Evolutionary conservation across 2,329 filamentous ascomycete genomes (phyloP), one percentile per base, ranked within the genome.

Genomic region (Alternaria viburni): DNA sequence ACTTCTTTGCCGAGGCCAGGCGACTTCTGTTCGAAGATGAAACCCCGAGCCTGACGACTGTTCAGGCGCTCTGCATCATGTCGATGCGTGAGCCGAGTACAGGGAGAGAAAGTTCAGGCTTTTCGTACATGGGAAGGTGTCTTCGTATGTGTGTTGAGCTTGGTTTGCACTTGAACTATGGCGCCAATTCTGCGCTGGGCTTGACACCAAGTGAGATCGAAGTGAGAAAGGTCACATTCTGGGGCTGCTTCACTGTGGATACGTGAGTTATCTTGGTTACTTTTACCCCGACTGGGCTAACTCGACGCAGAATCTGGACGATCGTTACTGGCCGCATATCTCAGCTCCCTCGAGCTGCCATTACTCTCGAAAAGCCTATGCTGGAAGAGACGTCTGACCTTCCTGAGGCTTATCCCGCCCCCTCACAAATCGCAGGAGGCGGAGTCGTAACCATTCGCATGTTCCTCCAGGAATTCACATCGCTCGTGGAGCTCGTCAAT

Each of bases 11-110:
- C 56, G 91, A 93, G 75, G 86, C 88, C 8, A 84, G 86, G 64
- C 83, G 88, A 10, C 81, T 93, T 0, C 83, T 92, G 28, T 82
- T 86, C 59, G 81, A 86, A 58, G 76, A 80, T 43, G 82, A 91
- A 62, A 86, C 88, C 56, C 87, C 91, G 65, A 86, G 78, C 7
- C 79, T 93, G 28, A 91, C 90, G 3, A 92, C 89, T 5, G 89
- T 92, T 47, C 91, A 93, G 80, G 91, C 91, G 2, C 81, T 93
- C 17, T 90, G 90, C 6, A 87, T 93, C 70, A 91, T 94, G 90
- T 90, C 89, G 6, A 88, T 93, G 66, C 83, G 91, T 45, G 90
- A 93, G 79, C 90, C 89, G 4, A 92, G 90, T 72, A 89, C 88
- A 66, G 90, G 90, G 0, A 85, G 90, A 32, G 89, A 93, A 71